phyloP scores from a whole-genome alignment of 225 moss, liverwort and hornwort genomes.

The Takakia lepidozioides region DNA sequence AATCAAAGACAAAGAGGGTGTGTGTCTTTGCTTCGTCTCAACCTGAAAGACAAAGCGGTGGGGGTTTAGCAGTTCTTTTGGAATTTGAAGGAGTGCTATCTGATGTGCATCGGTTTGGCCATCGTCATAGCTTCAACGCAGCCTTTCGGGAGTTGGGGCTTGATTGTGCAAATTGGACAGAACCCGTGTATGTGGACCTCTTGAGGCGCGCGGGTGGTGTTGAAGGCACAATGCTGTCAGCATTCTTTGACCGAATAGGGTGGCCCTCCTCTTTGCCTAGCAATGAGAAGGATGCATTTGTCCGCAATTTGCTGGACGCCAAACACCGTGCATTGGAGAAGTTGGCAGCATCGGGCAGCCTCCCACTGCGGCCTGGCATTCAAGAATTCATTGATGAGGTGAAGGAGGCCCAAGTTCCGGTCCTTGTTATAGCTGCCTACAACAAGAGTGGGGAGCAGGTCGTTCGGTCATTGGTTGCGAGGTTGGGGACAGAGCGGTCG shows the following conservation, averaged over 20 bases:
- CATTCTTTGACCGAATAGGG: conserved; percentile 78
- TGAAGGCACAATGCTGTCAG: conserved; percentile 75
- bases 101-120: conserved; percentile 86
- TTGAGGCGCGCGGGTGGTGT: conserved; percentile 83
- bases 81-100: conserved; percentile 84
- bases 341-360: conserved; percentile 44
- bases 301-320: conserved; percentile 57
- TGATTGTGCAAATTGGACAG: conserved; percentile 96
- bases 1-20: too few species aligned
- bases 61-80: too few species aligned
- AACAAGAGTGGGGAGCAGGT: conserved; percentile 72
- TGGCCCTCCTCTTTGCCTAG: conserved; percentile 92
- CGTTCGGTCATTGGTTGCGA: conserved; percentile 69
- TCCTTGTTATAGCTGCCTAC: conserved; percentile 71
- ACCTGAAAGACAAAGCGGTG: too few species aligned
- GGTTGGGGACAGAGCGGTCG: conserved; percentile 60
- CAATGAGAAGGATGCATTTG: conserved; percentile 57
- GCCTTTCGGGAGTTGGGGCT: conserved; percentile 90
- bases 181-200: conserved; percentile 75
- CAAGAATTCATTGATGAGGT: conserved; percentile 84
- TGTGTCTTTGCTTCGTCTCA: too few species aligned
- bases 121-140: conserved; percentile 90
- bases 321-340: conserved; percentile 76
- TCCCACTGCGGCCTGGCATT: conserved; percentile 76
- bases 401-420: conserved; percentile 59